Evolutionary conservation across 768 basidiomycete genomes (phyloP).

Genomic region (Tricholoma terreum): DNA sequence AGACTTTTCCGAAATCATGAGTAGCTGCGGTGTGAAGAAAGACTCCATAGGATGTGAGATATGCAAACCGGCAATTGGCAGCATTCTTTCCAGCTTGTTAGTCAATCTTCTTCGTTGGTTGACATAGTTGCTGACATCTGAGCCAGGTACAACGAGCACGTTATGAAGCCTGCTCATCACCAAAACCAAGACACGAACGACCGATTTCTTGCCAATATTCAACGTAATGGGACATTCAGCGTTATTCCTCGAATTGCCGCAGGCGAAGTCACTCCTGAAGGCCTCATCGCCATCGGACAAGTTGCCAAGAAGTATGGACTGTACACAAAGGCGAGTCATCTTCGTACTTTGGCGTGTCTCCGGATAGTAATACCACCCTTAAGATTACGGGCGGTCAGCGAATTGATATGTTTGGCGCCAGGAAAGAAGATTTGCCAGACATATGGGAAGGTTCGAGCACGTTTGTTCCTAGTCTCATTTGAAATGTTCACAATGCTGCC

Average conservation of each 20-base stretch:
- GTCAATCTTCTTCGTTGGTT: not conserved
- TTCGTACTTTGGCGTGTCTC: not conserved
- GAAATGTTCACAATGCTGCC: not conserved
- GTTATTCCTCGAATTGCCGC: slow-evolving; percentile 71
- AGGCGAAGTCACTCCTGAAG: slow-evolving; percentile 68
- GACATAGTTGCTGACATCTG: not conserved
- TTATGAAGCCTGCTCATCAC: slow-evolving; percentile 61
- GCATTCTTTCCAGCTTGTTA: slow-evolving; percentile 43
- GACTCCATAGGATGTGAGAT: slow-evolving; percentile 65
- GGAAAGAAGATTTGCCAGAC: slow-evolving; percentile 63
- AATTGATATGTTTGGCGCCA: slow-evolving; percentile 70
- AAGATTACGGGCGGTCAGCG: slow-evolving; percentile 44
- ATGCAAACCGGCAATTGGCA: slow-evolving; percentile 68
- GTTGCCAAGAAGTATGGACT: slow-evolving; percentile 66
- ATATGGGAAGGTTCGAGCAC: slow-evolving; percentile 62
- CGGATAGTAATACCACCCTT: not conserved
- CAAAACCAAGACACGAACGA: slow-evolving; percentile 75
- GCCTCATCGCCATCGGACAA: slow-evolving; percentile 58
- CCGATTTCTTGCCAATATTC: slow-evolving; percentile 67
- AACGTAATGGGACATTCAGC: slow-evolving; percentile 67
- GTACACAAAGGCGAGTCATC: slow-evolving; percentile 45
- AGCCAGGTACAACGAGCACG: slow-evolving; percentile 54
- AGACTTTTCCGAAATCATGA: slow-evolving; percentile 55
- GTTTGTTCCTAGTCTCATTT: not conserved
- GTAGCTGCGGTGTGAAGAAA: slow-evolving; percentile 41